Percentiles rank a stretch among this genome's conserved stretches.
Evolutionary conservation across 257 asterid genomes (phyloP).

Genomic region (Solanum piurae): DNA sequence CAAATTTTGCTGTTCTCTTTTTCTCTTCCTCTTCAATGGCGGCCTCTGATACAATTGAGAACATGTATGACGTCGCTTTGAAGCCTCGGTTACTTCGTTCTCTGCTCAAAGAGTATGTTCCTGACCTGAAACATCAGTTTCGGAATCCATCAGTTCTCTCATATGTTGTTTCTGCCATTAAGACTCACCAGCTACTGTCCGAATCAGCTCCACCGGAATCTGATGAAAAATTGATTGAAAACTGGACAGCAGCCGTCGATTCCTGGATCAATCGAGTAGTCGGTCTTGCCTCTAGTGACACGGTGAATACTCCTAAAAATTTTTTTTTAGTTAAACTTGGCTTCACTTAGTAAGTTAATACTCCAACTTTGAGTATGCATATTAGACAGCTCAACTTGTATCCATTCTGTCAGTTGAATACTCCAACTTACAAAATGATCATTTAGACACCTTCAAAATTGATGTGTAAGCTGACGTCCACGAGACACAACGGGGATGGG

Average conservation of each 20-base stretch:
- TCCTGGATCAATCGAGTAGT: constrained; percentile 67
- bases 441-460: background rate
- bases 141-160: constrained; percentile 52
- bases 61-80: constrained; percentile 33
- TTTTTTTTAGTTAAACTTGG: background rate
- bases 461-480: background rate
- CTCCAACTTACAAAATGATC: background rate
- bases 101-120: constrained; percentile 56
- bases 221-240: constrained; percentile 26
- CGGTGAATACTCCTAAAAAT: constrained; percentile 25
- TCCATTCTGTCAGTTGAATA: background rate
- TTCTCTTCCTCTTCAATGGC: constrained; percentile 26
- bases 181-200: constrained; percentile 48
- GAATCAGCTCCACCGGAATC: constrained; percentile 26
- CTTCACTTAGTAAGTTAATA: background rate
- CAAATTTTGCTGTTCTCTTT: background rate
- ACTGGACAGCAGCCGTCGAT: constrained; percentile 69
- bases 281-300: constrained; percentile 38
- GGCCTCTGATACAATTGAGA: constrained; percentile 16
- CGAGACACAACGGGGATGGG: background rate
- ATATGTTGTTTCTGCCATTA: constrained; percentile 40
- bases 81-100: constrained; percentile 63
- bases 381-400: background rate
- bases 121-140: constrained; percentile 59
- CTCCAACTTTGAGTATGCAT: background rate